These are phyloP conservation scores for Globisporangium paroecandrum DNA, from an alignment of 352 stramenopile species.

Conservation along the genomic window DNA sequence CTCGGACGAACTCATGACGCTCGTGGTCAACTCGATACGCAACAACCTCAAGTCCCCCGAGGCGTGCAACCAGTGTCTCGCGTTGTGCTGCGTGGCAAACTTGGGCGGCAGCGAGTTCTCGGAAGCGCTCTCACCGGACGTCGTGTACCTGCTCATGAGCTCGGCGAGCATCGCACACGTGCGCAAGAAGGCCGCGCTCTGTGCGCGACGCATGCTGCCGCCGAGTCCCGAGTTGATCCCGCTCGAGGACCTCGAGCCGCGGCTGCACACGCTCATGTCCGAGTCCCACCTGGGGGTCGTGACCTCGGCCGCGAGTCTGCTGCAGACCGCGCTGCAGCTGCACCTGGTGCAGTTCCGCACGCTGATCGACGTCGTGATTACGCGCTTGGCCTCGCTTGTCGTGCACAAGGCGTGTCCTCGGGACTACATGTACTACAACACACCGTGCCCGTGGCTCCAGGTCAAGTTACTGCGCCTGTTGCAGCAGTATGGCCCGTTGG, in stretches of 20 bases:
- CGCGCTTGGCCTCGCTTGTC: slow-evolving; percentile 90
- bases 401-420: slow-evolving; percentile 91
- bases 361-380: slow-evolving; percentile 92
- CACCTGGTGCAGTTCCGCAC: slow-evolving; percentile 87
- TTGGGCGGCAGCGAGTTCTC: slow-evolving; percentile 93
- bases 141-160: slow-evolving; percentile 91
- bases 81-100: slow-evolving; percentile 95
- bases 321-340: slow-evolving; percentile 90
- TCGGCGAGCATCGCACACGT: slow-evolving; percentile 91
- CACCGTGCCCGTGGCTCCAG: slow-evolving; percentile 95
- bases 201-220: slow-evolving; percentile 90
- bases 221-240: slow-evolving; percentile 91
- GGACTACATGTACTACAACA: slow-evolving; percentile 98
- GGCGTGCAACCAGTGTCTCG: slow-evolving; percentile 90
- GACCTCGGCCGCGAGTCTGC: slow-evolving; percentile 89
- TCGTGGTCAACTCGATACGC: slow-evolving; percentile 96
- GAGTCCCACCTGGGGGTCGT: slow-evolving; percentile 93
- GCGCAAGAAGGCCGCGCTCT: slow-evolving; percentile 97
- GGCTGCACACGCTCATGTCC: slow-evolving; percentile 80
- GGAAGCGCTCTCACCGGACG: slow-evolving; percentile 92
- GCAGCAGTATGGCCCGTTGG: slow-evolving; percentile 88
- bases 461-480: slow-evolving; percentile 91
- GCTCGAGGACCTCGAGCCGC: slow-evolving; percentile 68
- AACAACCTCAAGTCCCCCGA: slow-evolving; percentile 92
- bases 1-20: slow-evolving; percentile 82